phyloP scores from a whole-genome alignment of 164 flowering plant species.

The Buxus sempervirens region DNA sequence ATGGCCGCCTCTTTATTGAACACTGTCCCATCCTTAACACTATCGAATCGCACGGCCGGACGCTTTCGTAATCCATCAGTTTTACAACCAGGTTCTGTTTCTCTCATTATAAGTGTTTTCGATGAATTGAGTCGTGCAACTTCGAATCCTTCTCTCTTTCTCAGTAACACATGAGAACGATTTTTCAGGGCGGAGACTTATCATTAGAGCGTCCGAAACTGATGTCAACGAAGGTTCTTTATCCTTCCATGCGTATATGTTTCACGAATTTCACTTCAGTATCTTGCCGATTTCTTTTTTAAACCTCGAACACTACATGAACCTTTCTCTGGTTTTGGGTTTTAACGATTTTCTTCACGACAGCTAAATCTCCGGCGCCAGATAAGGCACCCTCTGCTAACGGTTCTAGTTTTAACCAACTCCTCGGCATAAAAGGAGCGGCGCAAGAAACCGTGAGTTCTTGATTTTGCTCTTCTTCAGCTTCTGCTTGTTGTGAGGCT shows the following conservation, averaged over 20 bases:
- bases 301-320: no score
- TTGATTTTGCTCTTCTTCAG: neutral
- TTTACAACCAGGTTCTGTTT: constrained; percentile 27
- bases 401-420: constrained; percentile 84
- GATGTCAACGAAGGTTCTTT: constrained; percentile 59
- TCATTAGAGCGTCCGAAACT: constrained; percentile 65
- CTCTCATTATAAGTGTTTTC: constrained; percentile 20
- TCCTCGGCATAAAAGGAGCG: constrained; percentile 95
- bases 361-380: constrained; percentile 50
- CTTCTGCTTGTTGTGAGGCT: neutral
- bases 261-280: neutral
- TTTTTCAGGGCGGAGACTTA: constrained; percentile 44
- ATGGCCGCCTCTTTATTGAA: constrained; percentile 48
- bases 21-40: constrained; percentile 27
- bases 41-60: constrained; percentile 16
- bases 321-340: neutral
- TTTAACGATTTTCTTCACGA: neutral
- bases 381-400: constrained; percentile 60
- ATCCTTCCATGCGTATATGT: neutral
- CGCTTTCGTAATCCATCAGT: constrained; percentile 21
- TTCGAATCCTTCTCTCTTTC: neutral
- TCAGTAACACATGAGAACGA: neutral
- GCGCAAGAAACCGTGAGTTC: constrained; percentile 70
- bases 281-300: neutral
- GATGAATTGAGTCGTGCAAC: neutral